Percentiles rank a stretch among this genome's conserved stretches.
Evolutionary conservation across 2,329 filamentous ascomycete genomes (phyloP).

Genomic region (Colletotrichum magnum): DNA sequence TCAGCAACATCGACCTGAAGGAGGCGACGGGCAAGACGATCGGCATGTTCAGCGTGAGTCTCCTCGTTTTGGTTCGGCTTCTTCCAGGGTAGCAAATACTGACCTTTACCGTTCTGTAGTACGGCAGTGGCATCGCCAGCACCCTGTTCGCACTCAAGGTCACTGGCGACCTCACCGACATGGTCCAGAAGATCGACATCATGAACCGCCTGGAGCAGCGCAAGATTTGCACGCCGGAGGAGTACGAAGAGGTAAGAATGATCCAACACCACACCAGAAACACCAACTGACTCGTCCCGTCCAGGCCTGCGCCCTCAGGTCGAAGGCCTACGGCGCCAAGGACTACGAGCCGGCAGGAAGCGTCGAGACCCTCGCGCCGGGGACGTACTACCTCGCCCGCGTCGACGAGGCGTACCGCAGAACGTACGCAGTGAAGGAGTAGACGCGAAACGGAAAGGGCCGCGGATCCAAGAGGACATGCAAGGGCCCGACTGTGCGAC

Average conservation of each 20-base stretch:
- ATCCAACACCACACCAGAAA: not conserved
- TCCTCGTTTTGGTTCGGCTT: not conserved
- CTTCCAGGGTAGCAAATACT: not conserved
- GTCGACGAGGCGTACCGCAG: slow-evolving; percentile 18
- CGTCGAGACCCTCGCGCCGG: slow-evolving; percentile 8
- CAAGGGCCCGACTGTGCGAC: too few species aligned
- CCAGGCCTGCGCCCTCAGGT: slow-evolving; percentile 22
- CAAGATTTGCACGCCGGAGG: slow-evolving; percentile 10
- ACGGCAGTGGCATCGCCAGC: slow-evolving; percentile 26
- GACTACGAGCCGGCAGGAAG: slow-evolving; percentile 13
- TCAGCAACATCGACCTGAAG: slow-evolving; percentile 61
- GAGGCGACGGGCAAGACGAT: slow-evolving; percentile 18
- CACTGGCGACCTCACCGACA: slow-evolving; percentile 18
- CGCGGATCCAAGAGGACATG: too few species aligned
- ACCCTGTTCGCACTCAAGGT: slow-evolving; percentile 29
- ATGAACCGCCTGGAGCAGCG: slow-evolving; percentile 20
- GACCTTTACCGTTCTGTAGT: not conserved
- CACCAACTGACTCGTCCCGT: not conserved
- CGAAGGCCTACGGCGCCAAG: slow-evolving; percentile 24
- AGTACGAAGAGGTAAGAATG: slow-evolving; percentile 20
- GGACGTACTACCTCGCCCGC: slow-evolving; percentile 13
- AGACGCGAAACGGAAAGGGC: not conserved
- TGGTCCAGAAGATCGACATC: slow-evolving; percentile 27
- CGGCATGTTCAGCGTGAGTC: slow-evolving; percentile 32
- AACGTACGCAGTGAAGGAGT: slow-evolving; percentile 11